Evolutionary conservation across 1,284 basidiomycete species (phyloP), one percentile per base, ranked within the genome.

Genomic region (Salmacisia buchloeana): DNA sequence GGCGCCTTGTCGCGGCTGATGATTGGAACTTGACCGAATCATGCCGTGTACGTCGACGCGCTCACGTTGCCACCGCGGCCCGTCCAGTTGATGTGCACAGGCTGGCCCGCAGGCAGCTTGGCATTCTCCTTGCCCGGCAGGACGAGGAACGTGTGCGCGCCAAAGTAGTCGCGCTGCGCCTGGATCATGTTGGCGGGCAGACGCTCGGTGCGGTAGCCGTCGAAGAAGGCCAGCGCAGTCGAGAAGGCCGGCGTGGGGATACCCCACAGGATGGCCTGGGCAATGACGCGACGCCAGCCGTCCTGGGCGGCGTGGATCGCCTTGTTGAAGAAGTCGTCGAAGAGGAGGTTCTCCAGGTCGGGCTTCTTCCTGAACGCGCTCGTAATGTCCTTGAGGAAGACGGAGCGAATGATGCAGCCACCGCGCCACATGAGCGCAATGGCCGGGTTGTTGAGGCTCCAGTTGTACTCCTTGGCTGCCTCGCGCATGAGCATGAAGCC

Each of bases 401-500:
- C 76, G 63, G 80, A 81, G 65, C 81, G 78, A 86, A 99, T 98
- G 82, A 99, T 99, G 83, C 96, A 98, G 71, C 96, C 96, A 73
- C 96, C 96, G 79, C 94, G 92, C 96, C 96, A 99, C 92, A 99
- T 98, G 73, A 86, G 88, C 58, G 96, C 96, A 80, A 99, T 97
- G 69, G 93, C 93, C 77, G 93, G 89, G 81, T 96, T 96, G 85
- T 82, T 82, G 68, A 83, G 76, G 72, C 78, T 78, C 82, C 81
- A 83, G 83, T 80, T 75, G 90, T 85, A 92, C 85, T 94, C 93
- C 82, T 92, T 90, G 62, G 94, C 94, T 61, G 94, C 94, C 83
- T 97, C 90, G 75, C 96, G 87, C 94, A 98, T 97, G 77, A 99
- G 87, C 88, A 98, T 96, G 85, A 98, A 99, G 74, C 96, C 96